A percentile compares a stretch with the other conserved stretches of the same genome.
Conservation (phyloP, 2,329 filamentous ascomycete genomes). For the Aureobasidium sp. region DNA sequence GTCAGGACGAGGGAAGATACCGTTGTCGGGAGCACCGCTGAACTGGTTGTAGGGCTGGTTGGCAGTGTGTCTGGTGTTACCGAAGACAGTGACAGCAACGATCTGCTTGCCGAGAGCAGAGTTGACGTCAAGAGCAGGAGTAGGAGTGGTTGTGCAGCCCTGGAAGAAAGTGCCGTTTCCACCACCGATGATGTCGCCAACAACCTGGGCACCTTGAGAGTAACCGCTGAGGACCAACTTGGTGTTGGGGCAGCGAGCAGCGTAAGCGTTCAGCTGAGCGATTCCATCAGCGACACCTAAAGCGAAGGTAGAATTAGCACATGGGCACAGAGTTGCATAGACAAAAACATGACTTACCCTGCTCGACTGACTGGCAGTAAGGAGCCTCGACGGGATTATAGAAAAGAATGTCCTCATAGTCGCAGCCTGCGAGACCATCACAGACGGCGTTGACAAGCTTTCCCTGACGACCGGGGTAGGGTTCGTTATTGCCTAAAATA, state of each 20-base stretch:
- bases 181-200: slow-evolving; percentile 16
- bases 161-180: slow-evolving; percentile 27
- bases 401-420: slow-evolving; percentile 25
- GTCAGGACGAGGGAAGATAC: slow-evolving; percentile 14
- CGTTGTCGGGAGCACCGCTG: slow-evolving; percentile 14
- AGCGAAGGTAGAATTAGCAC: too few species aligned
- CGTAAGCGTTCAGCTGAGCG: slow-evolving; percentile 27
- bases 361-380: slow-evolving; percentile 16
- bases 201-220: slow-evolving; percentile 29
- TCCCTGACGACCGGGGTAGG: slow-evolving; percentile 28
- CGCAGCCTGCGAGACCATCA: slow-evolving; percentile 21
- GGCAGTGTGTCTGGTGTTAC: slow-evolving; percentile 15
- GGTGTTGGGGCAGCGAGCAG: slow-evolving; percentile 30
- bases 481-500: slow-evolving; percentile 25
- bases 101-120: slow-evolving; percentile 14
- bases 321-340: too few species aligned
- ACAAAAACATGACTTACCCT: background rate
- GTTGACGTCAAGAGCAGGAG: slow-evolving; percentile 12
- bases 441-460: slow-evolving; percentile 25
- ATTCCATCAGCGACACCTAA: background rate
- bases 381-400: slow-evolving; percentile 13
- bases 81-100: slow-evolving; percentile 16
- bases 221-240: slow-evolving; percentile 36
- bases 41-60: slow-evolving; percentile 17
- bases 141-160: slow-evolving; percentile 24